Evolutionary conservation across 2,329 filamentous ascomycete species (phyloP).

Genomic region (Fusarium penzigii): DNA sequence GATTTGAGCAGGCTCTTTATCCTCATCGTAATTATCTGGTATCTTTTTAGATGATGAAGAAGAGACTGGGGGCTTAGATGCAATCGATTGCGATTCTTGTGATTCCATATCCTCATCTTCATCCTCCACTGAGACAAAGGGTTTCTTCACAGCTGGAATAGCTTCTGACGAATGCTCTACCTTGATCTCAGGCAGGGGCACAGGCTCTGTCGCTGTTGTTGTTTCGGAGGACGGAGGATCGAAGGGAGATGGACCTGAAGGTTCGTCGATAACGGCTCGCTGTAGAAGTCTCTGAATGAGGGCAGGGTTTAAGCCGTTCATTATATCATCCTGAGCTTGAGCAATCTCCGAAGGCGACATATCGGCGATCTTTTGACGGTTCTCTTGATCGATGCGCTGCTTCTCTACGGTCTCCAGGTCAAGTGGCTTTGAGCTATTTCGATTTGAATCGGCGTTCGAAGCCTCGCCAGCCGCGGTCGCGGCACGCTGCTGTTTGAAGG

Average conservation of each 20-base stretch:
- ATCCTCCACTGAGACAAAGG: not conserved
- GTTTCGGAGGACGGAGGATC: conserved; percentile 33
- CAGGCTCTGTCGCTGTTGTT: conserved; percentile 1
- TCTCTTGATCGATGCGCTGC: conserved; percentile 78
- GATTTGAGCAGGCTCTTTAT: conserved; percentile 43
- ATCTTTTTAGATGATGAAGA: conserved; percentile 28
- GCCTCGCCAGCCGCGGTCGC: conserved; percentile 18
- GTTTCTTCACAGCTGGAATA: not conserved
- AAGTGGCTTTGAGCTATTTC: conserved; percentile 2
- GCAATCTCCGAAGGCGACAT: conserved; percentile 87
- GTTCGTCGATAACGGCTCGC: conserved; percentile 73
- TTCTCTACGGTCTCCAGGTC: conserved; percentile 59
- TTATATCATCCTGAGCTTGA: conserved; percentile 76
- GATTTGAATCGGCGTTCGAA: conserved; percentile 2
- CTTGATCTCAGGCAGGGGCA: conserved; percentile 34
- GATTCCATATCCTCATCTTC: conserved; percentile 1
- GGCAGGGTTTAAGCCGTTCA: conserved; percentile 72
- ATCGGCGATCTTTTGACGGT: conserved; percentile 66
- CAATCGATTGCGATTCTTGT: not conserved
- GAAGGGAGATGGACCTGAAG: conserved; percentile 44
- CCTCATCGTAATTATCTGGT: conserved; percentile 41
- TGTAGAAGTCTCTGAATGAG: conserved; percentile 76
- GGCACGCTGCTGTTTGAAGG: conserved; percentile 68
- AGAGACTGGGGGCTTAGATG: not conserved
- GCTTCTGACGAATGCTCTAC: conserved; percentile 35